Base-by-base conservation (phyloP, 441 rosid genomes). In the Adansonia rubrostipa region DNA sequence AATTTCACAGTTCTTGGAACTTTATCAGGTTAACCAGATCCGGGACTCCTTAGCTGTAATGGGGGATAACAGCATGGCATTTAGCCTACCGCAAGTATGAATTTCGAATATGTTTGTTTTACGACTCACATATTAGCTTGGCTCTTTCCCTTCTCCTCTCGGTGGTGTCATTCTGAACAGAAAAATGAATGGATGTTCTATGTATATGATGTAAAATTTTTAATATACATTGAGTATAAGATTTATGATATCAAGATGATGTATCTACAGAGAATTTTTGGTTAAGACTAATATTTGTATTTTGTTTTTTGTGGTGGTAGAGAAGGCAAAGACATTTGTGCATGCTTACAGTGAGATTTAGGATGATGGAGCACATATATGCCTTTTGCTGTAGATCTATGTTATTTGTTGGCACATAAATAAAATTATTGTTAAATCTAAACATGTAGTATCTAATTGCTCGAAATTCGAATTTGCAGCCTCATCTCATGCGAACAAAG, bases 61-160 rank as follows among this genome's bases (percentile, higher is more conserved):
- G 99, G 99, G 99, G 77, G 94, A 91, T 73, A 96, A 96, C 84
- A 96, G 98, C 88, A 96, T 98, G 6, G 98, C 98, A 53, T 96
- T 94, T 84, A 96, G 99, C 87, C 87, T 96, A 84, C 99, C 99
- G 40, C 99, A 96, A 78, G 99, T 96, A 90, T 77, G 92, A n/a
- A 17, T 82, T 81, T 40, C 73, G 50, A 58, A 36, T 62, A 9
- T 68, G 5, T 79, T 81, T 79, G 54, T 74, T 77, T 63, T 53
- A 71, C 66, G 50, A 10, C 62, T 40, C 44, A 14, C 10, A 6
- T 48, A 56, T 8, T 56, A 13, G 22, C 4, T 17, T 66, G 28
- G 40, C 6, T 53, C 9, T 13, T 76, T 51, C 20, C 50, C 63
- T 15, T 10, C 69, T 20, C 40, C 2, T 7, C 4, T 42, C 17